These are phyloP conservation scores for Cyberlindnera samutprakarnensis DNA, from an alignment of 805 yeast species.

Conservation along the genomic window DNA sequence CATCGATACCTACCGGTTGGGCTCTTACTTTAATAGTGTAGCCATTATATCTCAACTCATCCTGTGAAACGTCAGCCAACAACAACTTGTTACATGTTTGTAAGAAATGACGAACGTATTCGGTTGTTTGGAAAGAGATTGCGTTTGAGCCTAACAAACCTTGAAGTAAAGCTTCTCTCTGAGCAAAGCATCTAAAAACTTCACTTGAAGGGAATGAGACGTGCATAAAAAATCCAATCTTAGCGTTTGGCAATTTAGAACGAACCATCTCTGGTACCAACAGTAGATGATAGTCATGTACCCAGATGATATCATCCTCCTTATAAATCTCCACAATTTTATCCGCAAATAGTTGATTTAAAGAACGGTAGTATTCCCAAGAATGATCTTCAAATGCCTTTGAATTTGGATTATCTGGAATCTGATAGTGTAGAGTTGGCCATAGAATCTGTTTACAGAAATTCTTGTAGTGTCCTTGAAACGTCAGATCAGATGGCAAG, in stretches of 20 bases:
- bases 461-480: slow-evolving; percentile 85
- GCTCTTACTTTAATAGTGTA: slow-evolving; percentile 47
- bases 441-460: slow-evolving; percentile 92
- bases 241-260: slow-evolving; percentile 66
- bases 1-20: slow-evolving; percentile 77
- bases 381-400: slow-evolving; percentile 95
- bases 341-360: slow-evolving; percentile 79
- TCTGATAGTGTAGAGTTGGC: slow-evolving; percentile 93
- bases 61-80: slow-evolving; percentile 72
- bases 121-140: slow-evolving; percentile 85
- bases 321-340: slow-evolving; percentile 59
- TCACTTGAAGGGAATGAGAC: slow-evolving; percentile 94
- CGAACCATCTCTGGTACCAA: slow-evolving; percentile 83
- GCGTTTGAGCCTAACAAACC: slow-evolving; percentile 89
- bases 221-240: slow-evolving; percentile 87
- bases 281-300: slow-evolving; percentile 89
- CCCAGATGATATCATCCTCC: slow-evolving; percentile 78
- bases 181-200: slow-evolving; percentile 90
- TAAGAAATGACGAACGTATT: slow-evolving; percentile 87
- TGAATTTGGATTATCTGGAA: slow-evolving; percentile 90
- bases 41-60: slow-evolving; percentile 53
- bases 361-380: slow-evolving; percentile 72
- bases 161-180: slow-evolving; percentile 62
- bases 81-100: slow-evolving; percentile 84
- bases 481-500: slow-evolving; percentile 67